phyloP scores from a whole-genome alignment of 257 asterid species.

The Forsythia viridissima region DNA sequence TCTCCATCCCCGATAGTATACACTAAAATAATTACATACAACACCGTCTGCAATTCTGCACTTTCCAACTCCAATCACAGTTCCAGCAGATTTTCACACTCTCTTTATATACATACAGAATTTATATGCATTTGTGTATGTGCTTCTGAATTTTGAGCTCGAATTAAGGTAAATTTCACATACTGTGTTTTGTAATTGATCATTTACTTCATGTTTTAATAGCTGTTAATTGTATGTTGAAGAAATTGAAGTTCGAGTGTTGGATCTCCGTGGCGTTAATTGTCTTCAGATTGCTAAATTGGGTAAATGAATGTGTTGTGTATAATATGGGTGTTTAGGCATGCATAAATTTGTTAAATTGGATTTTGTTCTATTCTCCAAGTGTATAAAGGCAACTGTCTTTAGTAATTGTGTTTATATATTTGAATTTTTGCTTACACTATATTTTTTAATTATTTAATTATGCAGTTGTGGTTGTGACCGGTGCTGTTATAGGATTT shows the following conservation, averaged over 20 bases:
- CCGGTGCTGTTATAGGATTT: conserved; percentile 27
- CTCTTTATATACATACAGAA: not conserved
- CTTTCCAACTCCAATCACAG: not conserved
- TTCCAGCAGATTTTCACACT: not conserved
- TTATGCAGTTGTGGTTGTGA: conserved; percentile 24
- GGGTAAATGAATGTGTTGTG: not conserved
- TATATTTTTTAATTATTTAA: not conserved
- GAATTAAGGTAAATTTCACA: not conserved
- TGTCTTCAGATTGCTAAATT: no score
- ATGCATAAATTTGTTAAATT: no score
- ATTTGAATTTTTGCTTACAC: not conserved
- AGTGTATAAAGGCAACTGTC: no score
- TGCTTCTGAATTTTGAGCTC: not conserved
- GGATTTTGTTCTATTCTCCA: no score
- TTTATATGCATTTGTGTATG: not conserved
- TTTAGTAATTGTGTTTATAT: not conserved
- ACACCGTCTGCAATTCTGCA: not conserved
- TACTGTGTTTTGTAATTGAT: not conserved
- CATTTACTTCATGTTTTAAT: not conserved
- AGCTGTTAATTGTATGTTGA: not conserved
- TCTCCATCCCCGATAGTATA: not conserved
- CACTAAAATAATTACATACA: not conserved
- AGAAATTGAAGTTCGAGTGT: not conserved
- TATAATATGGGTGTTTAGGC: not conserved
- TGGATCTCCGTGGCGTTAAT: not conserved